Evolutionary conservation across 1,139 yeast species (phyloP).

Genomic region (Sugiyamaella castrensis): DNA sequence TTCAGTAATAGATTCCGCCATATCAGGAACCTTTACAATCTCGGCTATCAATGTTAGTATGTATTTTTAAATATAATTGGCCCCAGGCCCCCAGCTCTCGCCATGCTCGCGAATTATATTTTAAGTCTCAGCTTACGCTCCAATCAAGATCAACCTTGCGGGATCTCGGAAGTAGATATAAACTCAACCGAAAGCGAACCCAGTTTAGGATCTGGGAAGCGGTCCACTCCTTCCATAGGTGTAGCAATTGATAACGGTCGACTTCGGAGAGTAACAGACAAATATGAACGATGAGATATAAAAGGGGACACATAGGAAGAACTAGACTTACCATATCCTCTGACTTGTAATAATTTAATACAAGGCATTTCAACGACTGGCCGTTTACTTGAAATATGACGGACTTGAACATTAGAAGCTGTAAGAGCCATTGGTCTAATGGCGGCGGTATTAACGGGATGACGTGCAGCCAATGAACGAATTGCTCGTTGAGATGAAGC

Average conservation of each 20-base stretch:
- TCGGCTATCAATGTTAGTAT: conserved; percentile 23
- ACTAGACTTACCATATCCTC: conserved; percentile 13
- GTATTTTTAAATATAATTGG: not conserved
- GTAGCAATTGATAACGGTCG: too few relatives aligned
- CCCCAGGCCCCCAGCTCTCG: not conserved
- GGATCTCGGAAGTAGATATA: too few relatives aligned
- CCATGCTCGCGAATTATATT: not conserved
- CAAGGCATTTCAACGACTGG: conserved; percentile 3
- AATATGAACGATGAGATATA: too few relatives aligned
- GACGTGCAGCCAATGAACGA: conserved; percentile 6
- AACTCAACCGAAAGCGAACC: too few relatives aligned
- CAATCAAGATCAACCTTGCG: too few relatives aligned
- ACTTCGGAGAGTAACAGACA: too few relatives aligned
- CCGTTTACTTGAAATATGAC: conserved; percentile 4
- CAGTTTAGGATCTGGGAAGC: too few relatives aligned
- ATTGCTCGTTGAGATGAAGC: conserved; percentile 4
- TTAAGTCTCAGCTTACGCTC: too few relatives aligned
- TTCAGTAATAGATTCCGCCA: conserved; percentile 98
- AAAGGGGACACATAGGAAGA: too few relatives aligned
- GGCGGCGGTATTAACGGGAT: not conserved
- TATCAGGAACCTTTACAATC: conserved; percentile 87
- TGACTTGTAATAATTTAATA: conserved; percentile 4
- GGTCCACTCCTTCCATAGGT: too few relatives aligned
- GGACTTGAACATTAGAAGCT: not conserved
- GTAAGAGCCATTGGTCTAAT: not conserved